Percentiles rank a stretch among this genome's conserved stretches.
Evolutionary conservation across 2,329 filamentous ascomycete species (phyloP).

Genomic region (Diaporthe amygdali): DNA sequence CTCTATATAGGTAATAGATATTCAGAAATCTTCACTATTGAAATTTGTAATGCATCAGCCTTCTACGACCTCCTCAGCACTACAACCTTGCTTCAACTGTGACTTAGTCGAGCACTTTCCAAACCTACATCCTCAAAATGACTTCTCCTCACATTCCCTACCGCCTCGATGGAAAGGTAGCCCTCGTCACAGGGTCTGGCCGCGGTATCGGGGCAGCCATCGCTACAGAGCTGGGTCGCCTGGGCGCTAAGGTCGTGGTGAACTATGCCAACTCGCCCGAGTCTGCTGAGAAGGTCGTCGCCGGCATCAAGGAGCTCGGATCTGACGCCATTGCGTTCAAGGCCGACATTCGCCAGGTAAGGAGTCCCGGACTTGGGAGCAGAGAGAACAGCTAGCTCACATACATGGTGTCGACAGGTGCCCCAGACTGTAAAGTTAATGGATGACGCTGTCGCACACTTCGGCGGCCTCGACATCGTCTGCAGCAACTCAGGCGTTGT

Average conservation of each 20-base stretch:
- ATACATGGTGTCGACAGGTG: too few species aligned
- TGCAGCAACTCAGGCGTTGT: conserved; percentile 74
- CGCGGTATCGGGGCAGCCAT: conserved; percentile 71
- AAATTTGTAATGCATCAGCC: too few species aligned
- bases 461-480: conserved; percentile 72
- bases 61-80: too few species aligned
- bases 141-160: too few species aligned
- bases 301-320: conserved; percentile 68
- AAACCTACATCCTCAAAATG: too few species aligned
- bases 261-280: conserved; percentile 70
- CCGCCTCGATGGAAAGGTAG: too few species aligned
- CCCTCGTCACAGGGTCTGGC: conserved; percentile 43
- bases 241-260: conserved; percentile 69
- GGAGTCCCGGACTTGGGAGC: too few species aligned
- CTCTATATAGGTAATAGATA: too few species aligned
- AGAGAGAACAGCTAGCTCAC: too few species aligned
- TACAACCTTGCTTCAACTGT: too few species aligned
- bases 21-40: too few species aligned
- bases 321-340: conserved; percentile 68
- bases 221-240: conserved; percentile 67
- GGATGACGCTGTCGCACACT: conserved; percentile 64
- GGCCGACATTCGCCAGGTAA: conserved; percentile 70
- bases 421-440: conserved; percentile 68
- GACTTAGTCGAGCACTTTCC: too few species aligned
- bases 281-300: conserved; percentile 69